These are phyloP conservation scores for Phytophthora sp. DNA, from an alignment of 352 stramenopile species.

Conservation along the genomic window DNA sequence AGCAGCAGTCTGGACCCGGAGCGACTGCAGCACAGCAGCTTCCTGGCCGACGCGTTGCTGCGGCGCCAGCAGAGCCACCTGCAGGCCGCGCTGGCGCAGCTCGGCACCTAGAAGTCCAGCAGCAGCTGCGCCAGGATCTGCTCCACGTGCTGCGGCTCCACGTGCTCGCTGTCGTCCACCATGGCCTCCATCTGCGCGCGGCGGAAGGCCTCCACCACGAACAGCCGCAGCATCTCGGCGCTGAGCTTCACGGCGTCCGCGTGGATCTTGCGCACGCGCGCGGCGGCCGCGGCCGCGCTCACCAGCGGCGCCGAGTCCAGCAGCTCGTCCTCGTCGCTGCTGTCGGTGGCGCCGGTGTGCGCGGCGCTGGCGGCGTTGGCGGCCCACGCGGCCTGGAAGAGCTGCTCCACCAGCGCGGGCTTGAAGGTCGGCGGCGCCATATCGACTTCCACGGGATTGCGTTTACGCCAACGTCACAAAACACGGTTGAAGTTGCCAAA, in stretches of 20 bases:
- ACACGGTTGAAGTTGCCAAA: slow-evolving; percentile 23
- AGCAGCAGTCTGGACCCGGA: slow-evolving; percentile 33
- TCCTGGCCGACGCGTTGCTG: slow-evolving; percentile 52
- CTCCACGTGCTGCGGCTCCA: slow-evolving; percentile 82
- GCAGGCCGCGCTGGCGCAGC: slow-evolving; percentile 25
- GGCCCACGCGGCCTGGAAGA: slow-evolving; percentile 73
- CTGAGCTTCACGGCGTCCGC: slow-evolving; percentile 77
- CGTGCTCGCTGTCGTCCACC: slow-evolving; percentile 76
- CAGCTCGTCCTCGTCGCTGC: slow-evolving; percentile 49
- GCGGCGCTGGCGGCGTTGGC: slow-evolving; percentile 31
- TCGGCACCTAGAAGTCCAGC: slow-evolving; percentile 71
- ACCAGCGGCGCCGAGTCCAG: slow-evolving; percentile 44
- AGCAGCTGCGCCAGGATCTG: slow-evolving; percentile 83
- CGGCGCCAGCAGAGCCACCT: slow-evolving; percentile 46
- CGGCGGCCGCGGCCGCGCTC: slow-evolving; percentile 28
- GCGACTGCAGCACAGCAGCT: slow-evolving; percentile 57
- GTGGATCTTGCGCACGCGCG: slow-evolving; percentile 75
- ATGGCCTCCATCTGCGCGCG: slow-evolving; percentile 89
- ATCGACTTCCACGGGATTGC: background rate
- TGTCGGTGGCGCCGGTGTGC: slow-evolving; percentile 30
- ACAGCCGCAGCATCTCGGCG: slow-evolving; percentile 77
- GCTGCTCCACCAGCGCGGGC: slow-evolving; percentile 67
- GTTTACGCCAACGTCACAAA: too few relatives aligned
- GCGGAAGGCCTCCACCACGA: slow-evolving; percentile 73
- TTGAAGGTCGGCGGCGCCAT: slow-evolving; percentile 56